Base-by-base conservation (phyloP, 768 basidiomycete species). In the Tylopilus rubrobrunneus region DNA sequence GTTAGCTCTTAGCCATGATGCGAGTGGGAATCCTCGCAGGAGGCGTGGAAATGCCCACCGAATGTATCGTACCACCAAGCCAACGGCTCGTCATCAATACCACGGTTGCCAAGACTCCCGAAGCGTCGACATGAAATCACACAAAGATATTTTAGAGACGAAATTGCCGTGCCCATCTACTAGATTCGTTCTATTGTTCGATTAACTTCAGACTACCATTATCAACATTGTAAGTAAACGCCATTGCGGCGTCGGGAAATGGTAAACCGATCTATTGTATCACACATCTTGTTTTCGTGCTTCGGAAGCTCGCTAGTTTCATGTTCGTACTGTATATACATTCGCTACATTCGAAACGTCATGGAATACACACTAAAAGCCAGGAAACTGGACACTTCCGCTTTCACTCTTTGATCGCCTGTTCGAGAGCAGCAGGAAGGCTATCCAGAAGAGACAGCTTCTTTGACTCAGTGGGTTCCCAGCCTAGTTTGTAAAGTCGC, bases 1-100 rank as follows among this genome's bases (percentile, higher is more conserved):
- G 60, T 48, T 45, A 78, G 82, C 74, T 90, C 19, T 77, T 92
- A 36, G 77, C 87, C 1, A 88, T 87, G 84, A 84, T 85, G 83
- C 78, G 86, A n/a, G 81, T 85, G 58, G 86, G 84, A 55, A 75
- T 84, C 50, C 74, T 88, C 43, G 76, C 78, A 39, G 86, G 84
- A 9, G 85, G 86, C 37, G 76, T 83, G 59, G 84, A 87, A 67
- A 74, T 75, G 10, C 65, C 72, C 45, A 59, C 68, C 27, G 74
- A 77, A 34, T 72, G 73, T 56, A 63, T 71, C 36, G 68, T 81
- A 27, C 77, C 84, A 42, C 76, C 76, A 21, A 70, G 76, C 14
- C 76, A 78, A 57, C 70, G 68, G 45, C 67, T 81, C 43, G 45
- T 70, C 21, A 71, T 70, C 47, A 59, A 61, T 42, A 15, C 56